Evolutionary conservation across 2,329 filamentous ascomycete genomes (phyloP), one percentile per base, ranked within the genome.

Genomic region (Pseudocercospora fijiensis): DNA sequence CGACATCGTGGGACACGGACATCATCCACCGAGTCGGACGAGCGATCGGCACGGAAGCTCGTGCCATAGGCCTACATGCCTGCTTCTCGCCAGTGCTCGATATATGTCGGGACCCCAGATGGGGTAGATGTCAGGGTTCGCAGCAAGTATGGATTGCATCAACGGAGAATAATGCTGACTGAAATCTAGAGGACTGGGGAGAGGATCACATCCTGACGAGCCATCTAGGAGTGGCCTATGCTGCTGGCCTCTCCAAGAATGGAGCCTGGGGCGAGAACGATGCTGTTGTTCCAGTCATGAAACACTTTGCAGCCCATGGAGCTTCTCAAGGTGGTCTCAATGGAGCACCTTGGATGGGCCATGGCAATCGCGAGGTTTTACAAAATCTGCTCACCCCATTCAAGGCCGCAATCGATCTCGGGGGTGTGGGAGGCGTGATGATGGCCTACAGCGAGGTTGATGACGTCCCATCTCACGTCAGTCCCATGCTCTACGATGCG

Each of bases 251-350:
- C 13, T 65, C 63, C 10, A 67, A 67, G 20, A 67, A 67, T 26
- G 49, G 63, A 24, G 57, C 63, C 2, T 65, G 63, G 63, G 16
- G 10, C 13, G 63, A 63, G 8, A 33, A 37, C 9, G 65, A 67
- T 41, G 63, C 65, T 18, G 65, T 65, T 13, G 65, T 65, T 4
- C 65, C 65, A 2, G 65, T 67, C 8, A 67, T 67, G 63, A 67
- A 67, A 55, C 65, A 67, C 47, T 67, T 67, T 41, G 65, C 65
- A 24, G 65, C 65, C 16, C 65, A 67, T 28, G 65, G 65, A 18
- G 60, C 65, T 11, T 60, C 63, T 10, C 63, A 67, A 53, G 30
- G 30, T 27, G 65, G 65, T 6, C 37, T 65, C 10, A 67, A 67
- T 47, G 63, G 58, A 0, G 65, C 57, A 3, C 65, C 65, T 7